Evolutionary conservation across 2,329 filamentous ascomycete species (phyloP), one percentile per base, ranked within the genome.

Genomic region (Exophiala alcalophila): DNA sequence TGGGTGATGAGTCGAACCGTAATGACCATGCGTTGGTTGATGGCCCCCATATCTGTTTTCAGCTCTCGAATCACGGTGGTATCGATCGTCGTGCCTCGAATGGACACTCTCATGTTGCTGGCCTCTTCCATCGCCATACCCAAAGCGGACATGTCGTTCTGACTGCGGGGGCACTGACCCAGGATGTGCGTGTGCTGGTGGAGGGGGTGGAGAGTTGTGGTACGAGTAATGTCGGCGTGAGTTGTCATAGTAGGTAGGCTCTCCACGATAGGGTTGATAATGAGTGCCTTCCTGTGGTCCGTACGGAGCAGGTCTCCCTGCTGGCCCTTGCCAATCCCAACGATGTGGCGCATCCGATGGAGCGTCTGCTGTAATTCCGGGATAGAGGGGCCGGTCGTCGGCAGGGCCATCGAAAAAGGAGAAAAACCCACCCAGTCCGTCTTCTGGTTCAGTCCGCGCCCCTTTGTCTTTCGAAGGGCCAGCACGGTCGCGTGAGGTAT

Each of bases 371-470:
- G 40, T 31, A 20, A 15, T 23, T 10, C 10, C 21, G 24, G 23
- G 25, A 15, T 23, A 44, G 11, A 11, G 26, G 10, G 38, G 30
- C n/a, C 37, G 40, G 10, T 28, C 30, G 28, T 54, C 46, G 23
- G 42, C 26, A 24, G 49, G 25, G 11, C 51, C 51, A 32, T 54
- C 51, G 29, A 54, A 54, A 12, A 50, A 23, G 10, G 40, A 36
- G 25, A 37, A 28, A 12, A 51, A 4, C 2, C 32, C 49, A 23
- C 40, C 45, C 7, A 47, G 24, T 7, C 10, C 16, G 3, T 37
- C 32, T 15, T 47, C 30, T 14, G 11, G 8, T 14, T 32, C 40
- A 36, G 15, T 14, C 21, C n/a, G 33, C 16, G 39, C 15, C 11
- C 9, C n/a, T 12, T 32, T 23, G 3, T 18, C 27, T 10, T 31